phyloP scores from a whole-genome alignment of 768 basidiomycete species.

The Mycena maculata region DNA sequence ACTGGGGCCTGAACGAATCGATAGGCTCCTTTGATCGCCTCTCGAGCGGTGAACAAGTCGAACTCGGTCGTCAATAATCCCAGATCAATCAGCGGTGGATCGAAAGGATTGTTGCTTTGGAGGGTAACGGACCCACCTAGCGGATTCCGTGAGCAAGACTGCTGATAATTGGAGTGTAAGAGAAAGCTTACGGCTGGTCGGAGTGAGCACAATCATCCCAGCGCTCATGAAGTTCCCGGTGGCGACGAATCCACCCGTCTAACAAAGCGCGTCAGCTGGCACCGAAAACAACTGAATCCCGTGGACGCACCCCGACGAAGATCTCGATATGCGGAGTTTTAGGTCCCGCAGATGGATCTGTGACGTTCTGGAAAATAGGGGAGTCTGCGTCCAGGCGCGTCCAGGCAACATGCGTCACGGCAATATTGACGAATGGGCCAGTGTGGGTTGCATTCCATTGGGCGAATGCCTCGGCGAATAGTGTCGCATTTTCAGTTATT shows the following conservation, averaged over 20 bases:
- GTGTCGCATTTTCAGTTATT: constrained; percentile 29
- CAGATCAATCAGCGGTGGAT: constrained; percentile 42
- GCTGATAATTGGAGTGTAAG: neutral
- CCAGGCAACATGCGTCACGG: constrained; percentile 34
- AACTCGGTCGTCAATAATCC: constrained; percentile 30
- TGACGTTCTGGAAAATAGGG: constrained; percentile 14
- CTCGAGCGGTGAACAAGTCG: constrained; percentile 35
- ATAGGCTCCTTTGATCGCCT: constrained; percentile 39
- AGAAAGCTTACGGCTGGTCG: constrained; percentile 20
- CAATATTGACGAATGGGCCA: constrained; percentile 37
- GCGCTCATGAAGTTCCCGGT: constrained; percentile 7
- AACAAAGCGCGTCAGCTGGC: neutral
- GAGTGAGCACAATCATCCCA: constrained; percentile 4
- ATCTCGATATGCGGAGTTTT: constrained; percentile 41
- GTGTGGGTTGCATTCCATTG: constrained; percentile 41
- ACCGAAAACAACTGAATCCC: neutral
- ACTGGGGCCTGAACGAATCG: constrained; percentile 41
- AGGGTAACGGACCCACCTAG: constrained; percentile 43
- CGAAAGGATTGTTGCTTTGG: constrained; percentile 41
- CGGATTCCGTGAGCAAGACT: neutral
- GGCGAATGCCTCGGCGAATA: constrained; percentile 21
- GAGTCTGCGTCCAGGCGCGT: constrained; percentile 29
- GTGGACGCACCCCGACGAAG: neutral
- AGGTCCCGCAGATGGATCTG: constrained; percentile 40
- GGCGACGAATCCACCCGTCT: neutral